A percentile compares a stretch with the other conserved stretches of the same genome.
Conservation (phyloP, 805 yeast genomes). For the Metschnikowia aberdeeniae region DNA sequence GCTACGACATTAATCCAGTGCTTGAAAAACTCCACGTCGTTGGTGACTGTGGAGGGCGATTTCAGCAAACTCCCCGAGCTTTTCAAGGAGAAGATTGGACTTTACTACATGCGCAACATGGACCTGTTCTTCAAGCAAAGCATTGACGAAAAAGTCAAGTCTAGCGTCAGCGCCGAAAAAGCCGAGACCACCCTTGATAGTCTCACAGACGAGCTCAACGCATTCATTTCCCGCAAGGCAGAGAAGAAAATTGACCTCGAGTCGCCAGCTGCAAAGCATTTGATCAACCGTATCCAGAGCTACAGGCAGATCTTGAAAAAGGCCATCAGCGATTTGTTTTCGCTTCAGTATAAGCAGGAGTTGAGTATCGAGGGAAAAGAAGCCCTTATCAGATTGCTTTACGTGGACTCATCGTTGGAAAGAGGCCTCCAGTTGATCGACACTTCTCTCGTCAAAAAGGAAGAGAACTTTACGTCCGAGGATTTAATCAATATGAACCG, state of each 20-base stretch:
- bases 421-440: slow-evolving; percentile 48
- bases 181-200: slow-evolving; percentile 30
- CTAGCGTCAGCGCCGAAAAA: slow-evolving; percentile 14
- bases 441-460: slow-evolving; percentile 24
- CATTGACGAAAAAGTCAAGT: slow-evolving; percentile 31
- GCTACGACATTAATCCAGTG: slow-evolving; percentile 66
- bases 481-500: slow-evolving; percentile 14
- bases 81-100: slow-evolving; percentile 67
- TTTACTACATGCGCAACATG: slow-evolving; percentile 80
- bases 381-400: slow-evolving; percentile 60
- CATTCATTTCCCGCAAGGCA: slow-evolving; percentile 31
- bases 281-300: slow-evolving; percentile 24
- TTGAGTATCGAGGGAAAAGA: slow-evolving; percentile 72
- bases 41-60: slow-evolving; percentile 68
- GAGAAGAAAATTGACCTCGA: slow-evolving; percentile 29
- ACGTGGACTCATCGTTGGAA: slow-evolving; percentile 65
- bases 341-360: slow-evolving; percentile 50
- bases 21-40: slow-evolving; percentile 58
- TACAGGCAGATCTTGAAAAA: slow-evolving; percentile 29
- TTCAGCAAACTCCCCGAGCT: slow-evolving; percentile 55
- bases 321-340: slow-evolving; percentile 49
- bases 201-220: slow-evolving; percentile 24
- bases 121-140: slow-evolving; percentile 42
- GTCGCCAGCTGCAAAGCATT: slow-evolving; percentile 28
- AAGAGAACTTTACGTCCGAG: slow-evolving; percentile 9